Conservation (phyloP, 148 eudicot genomes). For the Chenopodium suecicum region DNA sequence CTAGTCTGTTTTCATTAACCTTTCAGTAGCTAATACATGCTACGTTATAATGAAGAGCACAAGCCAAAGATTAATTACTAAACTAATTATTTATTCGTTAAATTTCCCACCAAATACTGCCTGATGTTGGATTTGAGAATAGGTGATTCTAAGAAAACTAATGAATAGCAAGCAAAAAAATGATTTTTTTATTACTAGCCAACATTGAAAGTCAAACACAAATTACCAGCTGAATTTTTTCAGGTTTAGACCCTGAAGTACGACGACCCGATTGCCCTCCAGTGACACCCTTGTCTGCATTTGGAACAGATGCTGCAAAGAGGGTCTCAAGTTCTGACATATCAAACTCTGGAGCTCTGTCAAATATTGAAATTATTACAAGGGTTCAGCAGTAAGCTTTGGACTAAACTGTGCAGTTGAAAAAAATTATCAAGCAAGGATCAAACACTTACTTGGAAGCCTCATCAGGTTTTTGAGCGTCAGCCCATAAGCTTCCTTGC, state of each 20-base stretch:
- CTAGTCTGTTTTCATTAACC: neutral
- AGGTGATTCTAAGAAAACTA: neutral
- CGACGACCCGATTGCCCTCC: conserved; percentile 53
- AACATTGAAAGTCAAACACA: conserved; percentile 1
- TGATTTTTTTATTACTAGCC: neutral
- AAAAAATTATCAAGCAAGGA: neutral
- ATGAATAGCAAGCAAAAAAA: neutral
- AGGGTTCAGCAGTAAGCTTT: neutral
- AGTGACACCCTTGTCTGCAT: conserved; percentile 42
- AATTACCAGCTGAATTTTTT: conserved; percentile 84
- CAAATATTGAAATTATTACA: conserved; percentile 6
- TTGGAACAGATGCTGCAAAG: conserved; percentile 65
- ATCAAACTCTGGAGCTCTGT: conserved; percentile 84
- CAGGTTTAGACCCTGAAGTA: conserved; percentile 55
- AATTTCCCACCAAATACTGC: neutral
- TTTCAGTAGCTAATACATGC: neutral
- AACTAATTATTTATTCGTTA: neutral
- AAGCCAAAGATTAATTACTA: neutral
- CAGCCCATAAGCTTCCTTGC: conserved; percentile 96
- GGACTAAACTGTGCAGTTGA: conserved; percentile 4
- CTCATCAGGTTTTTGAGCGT: conserved; percentile 75
- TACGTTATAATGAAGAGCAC: neutral
- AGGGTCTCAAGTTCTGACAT: conserved; percentile 85
- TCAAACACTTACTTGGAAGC: conserved; percentile 57
- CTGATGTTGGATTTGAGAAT: neutral